Evolutionary conservation across 2,329 filamentous ascomycete genomes (phyloP), one percentile per base, ranked within the genome.

Genomic region (Scolecobasidium constrictum): DNA sequence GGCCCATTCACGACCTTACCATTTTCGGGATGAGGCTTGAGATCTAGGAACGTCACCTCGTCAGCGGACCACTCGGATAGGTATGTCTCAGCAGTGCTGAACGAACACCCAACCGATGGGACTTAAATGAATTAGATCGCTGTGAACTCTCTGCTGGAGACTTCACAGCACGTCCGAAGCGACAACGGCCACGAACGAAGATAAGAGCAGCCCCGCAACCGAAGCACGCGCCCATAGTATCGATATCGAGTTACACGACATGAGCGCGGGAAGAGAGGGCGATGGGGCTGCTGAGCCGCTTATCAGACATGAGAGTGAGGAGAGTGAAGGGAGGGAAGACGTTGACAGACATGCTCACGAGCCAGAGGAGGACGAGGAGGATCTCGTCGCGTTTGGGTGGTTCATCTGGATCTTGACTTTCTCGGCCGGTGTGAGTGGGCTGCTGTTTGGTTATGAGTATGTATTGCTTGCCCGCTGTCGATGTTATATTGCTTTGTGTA

Each of bases 391-490:
- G 3, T 55, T 60, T 1, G 55, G 59, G 0, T 35, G 43, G 5
- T 76, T 77, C 44, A 68, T 77, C 31, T 77, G 71, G 68, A 59
- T 62, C 3, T 57, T 78, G 40, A 77, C 73, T 0, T 61, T 75
- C 35, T 71, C 73, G 17, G 75, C 75, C 5, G 72, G 73, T 3
- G 65, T 78, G 12, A 72, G 68, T 40, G 75, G 75, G 3, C 57
- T 78, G 12, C 56, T 79, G 13, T 79, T 79, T 58, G 75, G 75
- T 44, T 79, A 77, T 53, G 75, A 79, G 71, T 73, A 61, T 46
- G 20, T 35, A 11, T 17, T 19, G 17, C 13, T 17, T 33, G 34
- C 20, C 17, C n/a, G 26, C 31, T 13, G 40, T 39, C n/a, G 11
- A n/a, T n/a, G n/a, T n/a, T n/a, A n/a, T n/a, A n/a, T n/a, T n/a